Conservation (phyloP, 2,329 filamentous ascomycete species). For the Scopulariopsis brevicaulis region DNA sequence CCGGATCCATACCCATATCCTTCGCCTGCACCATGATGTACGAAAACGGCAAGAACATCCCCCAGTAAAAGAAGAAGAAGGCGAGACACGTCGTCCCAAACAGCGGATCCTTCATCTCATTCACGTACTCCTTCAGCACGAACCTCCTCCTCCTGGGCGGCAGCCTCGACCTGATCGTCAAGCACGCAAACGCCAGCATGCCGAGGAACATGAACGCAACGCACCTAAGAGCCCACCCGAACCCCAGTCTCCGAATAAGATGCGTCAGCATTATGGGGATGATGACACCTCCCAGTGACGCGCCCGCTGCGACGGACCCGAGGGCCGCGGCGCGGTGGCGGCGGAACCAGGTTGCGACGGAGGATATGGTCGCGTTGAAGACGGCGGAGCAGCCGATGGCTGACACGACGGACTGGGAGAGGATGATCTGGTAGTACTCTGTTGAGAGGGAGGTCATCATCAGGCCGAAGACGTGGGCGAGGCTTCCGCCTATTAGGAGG, state of each 20-base stretch:
- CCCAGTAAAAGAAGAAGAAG: constrained; percentile 43
- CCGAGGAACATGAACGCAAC: constrained; percentile 33
- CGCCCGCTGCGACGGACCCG: constrained; percentile 41
- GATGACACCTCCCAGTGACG: constrained; percentile 40
- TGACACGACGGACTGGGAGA: constrained; percentile 27
- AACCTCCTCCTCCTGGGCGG: constrained; percentile 33
- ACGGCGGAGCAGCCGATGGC: constrained; percentile 29
- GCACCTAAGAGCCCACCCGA: constrained; percentile 35
- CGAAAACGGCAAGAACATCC: constrained; percentile 43
- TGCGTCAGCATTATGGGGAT: constrained; percentile 51
- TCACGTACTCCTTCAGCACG: constrained; percentile 30
- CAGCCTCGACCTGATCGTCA: constrained; percentile 26
- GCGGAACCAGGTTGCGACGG: constrained; percentile 38
- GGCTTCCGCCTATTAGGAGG: constrained; percentile 39
- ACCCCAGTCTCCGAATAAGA: constrained; percentile 33
- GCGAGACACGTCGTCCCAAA: constrained; percentile 29
- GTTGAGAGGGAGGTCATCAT: constrained; percentile 50
- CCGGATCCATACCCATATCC: constrained; percentile 26
- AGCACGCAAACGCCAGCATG: constrained; percentile 20
- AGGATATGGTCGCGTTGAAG: constrained; percentile 29
- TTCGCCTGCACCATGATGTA: constrained; percentile 37
- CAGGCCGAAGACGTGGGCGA: constrained; percentile 49
- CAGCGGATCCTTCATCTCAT: constrained; percentile 31
- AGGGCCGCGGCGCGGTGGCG: constrained; percentile 38
- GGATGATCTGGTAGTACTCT: constrained; percentile 32